phyloP scores from a whole-genome alignment of 805 yeast genomes.

The Wickerhamomyces mucosus region DNA sequence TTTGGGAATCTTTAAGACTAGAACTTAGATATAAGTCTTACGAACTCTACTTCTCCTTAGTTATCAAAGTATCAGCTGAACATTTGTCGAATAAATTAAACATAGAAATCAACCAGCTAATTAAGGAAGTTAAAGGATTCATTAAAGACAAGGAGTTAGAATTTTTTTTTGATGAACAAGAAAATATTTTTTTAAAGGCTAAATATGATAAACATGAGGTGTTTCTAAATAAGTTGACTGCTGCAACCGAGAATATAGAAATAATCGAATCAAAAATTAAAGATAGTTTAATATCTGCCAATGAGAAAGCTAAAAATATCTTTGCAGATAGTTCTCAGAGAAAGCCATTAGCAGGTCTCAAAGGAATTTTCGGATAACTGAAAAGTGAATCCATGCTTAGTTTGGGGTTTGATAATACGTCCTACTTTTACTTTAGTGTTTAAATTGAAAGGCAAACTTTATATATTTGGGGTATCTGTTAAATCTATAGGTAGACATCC shows the following conservation, averaged over 20 bases:
- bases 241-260: slow-evolving; percentile 14
- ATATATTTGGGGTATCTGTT: too few relatives aligned
- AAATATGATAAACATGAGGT: slow-evolving; percentile 7
- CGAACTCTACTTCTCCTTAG: slow-evolving; percentile 24
- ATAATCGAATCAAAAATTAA: slow-evolving; percentile 4
- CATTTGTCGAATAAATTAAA: slow-evolving; percentile 12
- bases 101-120: slow-evolving; percentile 9
- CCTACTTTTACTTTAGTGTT: too few relatives aligned
- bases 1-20: slow-evolving; percentile 18
- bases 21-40: slow-evolving; percentile 22
- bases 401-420: too few relatives aligned
- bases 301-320: too few relatives aligned
- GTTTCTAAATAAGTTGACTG: slow-evolving; percentile 12
- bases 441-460: too few relatives aligned
- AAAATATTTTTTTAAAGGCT: slow-evolving; percentile 8
- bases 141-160: slow-evolving; percentile 9
- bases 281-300: too few relatives aligned
- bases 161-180: slow-evolving; percentile 6
- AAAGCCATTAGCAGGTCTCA: too few relatives aligned
- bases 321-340: too few relatives aligned
- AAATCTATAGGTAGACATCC: too few relatives aligned
- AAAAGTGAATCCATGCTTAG: too few relatives aligned
- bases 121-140: slow-evolving; percentile 10
- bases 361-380: too few relatives aligned
- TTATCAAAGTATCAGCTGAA: slow-evolving; percentile 11